Evolutionary conservation across 1,284 basidiomycete genomes (phyloP), one percentile per base, ranked within the genome.

Genomic region (Cryptococcus sp.): DNA sequence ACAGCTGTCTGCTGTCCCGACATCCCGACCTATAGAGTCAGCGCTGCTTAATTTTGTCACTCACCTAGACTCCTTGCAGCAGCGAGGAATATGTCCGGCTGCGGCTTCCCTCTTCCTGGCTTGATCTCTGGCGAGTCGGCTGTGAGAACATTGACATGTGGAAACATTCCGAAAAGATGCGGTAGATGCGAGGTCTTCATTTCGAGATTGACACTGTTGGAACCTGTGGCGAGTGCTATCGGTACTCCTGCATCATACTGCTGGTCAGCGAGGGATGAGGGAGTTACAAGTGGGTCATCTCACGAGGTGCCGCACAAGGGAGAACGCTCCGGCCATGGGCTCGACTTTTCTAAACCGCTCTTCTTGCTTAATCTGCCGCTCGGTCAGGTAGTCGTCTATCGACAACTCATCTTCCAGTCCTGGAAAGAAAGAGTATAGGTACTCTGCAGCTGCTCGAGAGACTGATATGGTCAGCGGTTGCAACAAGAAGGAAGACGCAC

Each of bases 171-270:
- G 53, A 75, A 74, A 18, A 74, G 56, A 25, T 75, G 60, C 4
- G 69, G 68, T 9, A 75, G 59, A 54, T 75, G 73, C 14, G 60
- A 59, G 66, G 73, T 73, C 53, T 74, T 74, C 35, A 61, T 39
- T 16, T 54, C 43, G 42, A 65, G 65, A 48, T 65, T 65, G 24
- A 42, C 52, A 7, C 56, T 45, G n/a, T 56, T 67, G 2, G 66
- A 69, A 0, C 73, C 73, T 1, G 73, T 75, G 3, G 73, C 72
- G 0, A 75, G 46, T 2, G 73, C 72, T 16, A 75, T 71, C 3
- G 72, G 71, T 5, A 74, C 54, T 1, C 69, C 68, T 11, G 63
- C 57, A 14, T 61, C 58, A 47, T 70, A 58, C 69, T 72, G 43
- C 16, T 6, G 19, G 32, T 22, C 16, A 10, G 9, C 9, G 2